Percentiles rank a stretch among this genome's conserved stretches.
Conservation (phyloP, 148 eudicot genomes). For the Rhododendron ovatum region DNA sequence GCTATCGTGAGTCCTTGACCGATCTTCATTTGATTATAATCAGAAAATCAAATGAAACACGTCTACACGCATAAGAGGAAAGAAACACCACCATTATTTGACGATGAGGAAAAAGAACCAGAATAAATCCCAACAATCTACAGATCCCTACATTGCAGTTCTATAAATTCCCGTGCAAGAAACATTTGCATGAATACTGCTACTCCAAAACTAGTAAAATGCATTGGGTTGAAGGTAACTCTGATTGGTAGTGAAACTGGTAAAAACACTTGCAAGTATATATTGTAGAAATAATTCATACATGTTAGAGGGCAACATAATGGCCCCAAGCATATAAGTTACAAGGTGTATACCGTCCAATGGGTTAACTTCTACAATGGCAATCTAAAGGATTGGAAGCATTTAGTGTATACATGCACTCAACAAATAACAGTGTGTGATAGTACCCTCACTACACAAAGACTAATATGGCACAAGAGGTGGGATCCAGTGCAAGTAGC, state of each 20-base stretch:
- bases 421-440: not conserved
- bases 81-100: not conserved
- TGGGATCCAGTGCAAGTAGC: not conserved
- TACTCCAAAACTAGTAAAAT: not conserved
- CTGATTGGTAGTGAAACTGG: not conserved
- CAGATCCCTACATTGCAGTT: not conserved
- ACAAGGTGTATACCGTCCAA: not conserved
- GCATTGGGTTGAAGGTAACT: not conserved
- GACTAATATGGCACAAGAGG: not conserved
- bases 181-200: not conserved
- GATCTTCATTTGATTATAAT: not conserved
- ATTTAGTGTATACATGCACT: not conserved
- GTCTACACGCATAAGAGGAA: not conserved
- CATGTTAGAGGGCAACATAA: not conserved
- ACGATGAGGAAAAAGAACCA: not conserved
- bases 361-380: not conserved
- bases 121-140: not conserved
- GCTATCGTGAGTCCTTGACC: not conserved
- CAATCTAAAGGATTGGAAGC: not conserved
- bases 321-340: not conserved
- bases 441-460: not conserved
- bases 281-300: not conserved
- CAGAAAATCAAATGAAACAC: not conserved
- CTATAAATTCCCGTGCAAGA: not conserved
- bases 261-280: not conserved